Base-by-base conservation (phyloP, 1,284 basidiomycete species). In the Cutaneotrichosporon mucoides region DNA sequence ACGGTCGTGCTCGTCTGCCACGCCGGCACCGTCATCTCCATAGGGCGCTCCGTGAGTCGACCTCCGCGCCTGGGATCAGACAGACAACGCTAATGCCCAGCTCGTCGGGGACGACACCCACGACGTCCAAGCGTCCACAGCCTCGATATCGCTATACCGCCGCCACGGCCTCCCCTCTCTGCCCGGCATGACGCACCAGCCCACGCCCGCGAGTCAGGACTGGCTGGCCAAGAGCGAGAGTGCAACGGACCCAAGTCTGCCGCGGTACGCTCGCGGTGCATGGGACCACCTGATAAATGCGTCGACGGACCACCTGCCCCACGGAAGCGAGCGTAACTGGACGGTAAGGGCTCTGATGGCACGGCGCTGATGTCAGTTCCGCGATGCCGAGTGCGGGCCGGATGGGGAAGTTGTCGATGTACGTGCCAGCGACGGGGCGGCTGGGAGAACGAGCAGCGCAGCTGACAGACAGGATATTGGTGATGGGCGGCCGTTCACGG, bases 1-100 rank as follows among this genome's bases (percentile, higher is more conserved):
- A 68, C 69, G 1, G 75, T 80, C 35, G 72, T 80, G 10, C 66
- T 82, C 37, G 78, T 81, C 59, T 73, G 73, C 9, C 82, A 83
- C 67, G 82, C 81, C 1, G 81, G 81, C 6, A 79, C 69, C 36
- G 72, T 79, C 1, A 79, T 79, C 54, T 73, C 74, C 4, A 60
- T 79, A 0, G 78, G 78, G 0, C 59, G 76, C 55, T 73, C 73
- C 37, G 76, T 79, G 42, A 76, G 75, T 6, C 73, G 72, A 3
- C 24, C 24, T 24, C 24, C 24, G 24, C 24, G 24, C 24, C 24
- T 24, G 24, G 3, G 24, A 24, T 24, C 24, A 24, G 24, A 3
- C 24, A 24, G 24, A 24, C 24, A 2, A 2, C 2, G 24, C 50
- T 58, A 24, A 53, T 51, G 11, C 45, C 13, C 36, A 59, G 57